Conservation (phyloP, 176 grass and related monocot species). For the Musa itinerans region DNA sequence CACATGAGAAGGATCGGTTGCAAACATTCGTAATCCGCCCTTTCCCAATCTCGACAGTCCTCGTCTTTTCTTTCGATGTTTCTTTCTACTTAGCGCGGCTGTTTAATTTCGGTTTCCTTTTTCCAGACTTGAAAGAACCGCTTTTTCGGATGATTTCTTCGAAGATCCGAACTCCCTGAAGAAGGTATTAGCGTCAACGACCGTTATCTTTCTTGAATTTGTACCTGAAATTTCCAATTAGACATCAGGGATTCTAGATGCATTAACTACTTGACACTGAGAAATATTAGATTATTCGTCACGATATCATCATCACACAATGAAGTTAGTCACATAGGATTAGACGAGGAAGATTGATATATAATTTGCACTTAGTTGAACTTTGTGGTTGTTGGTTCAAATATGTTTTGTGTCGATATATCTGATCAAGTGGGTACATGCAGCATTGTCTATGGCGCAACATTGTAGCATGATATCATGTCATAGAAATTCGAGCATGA, state of each 20-base stretch:
- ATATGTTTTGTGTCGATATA: too few relatives aligned
- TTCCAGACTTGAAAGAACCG: slow-evolving; percentile 53
- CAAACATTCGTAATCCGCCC: slow-evolving; percentile 54
- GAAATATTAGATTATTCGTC: not conserved
- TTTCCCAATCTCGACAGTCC: not conserved
- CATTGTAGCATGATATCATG: not conserved
- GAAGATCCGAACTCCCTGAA: slow-evolving; percentile 84
- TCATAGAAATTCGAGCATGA: not conserved
- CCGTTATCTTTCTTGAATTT: not conserved
- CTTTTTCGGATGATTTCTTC: slow-evolving; percentile 56
- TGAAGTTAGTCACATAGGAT: too few relatives aligned
- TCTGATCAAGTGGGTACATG: too few relatives aligned
- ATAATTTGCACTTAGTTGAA: too few relatives aligned
- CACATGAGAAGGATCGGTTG: slow-evolving; percentile 79
- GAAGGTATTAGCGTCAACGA: slow-evolving; percentile 38
- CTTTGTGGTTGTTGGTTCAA: too few relatives aligned
- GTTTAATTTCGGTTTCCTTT: slow-evolving; percentile 16
- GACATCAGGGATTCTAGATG: not conserved
- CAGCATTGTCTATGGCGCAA: too few relatives aligned
- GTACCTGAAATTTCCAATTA: not conserved
- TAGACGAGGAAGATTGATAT: not conserved
- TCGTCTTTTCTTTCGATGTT: slow-evolving; percentile 3
- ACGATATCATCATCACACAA: not conserved
- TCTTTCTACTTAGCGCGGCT: slow-evolving; percentile 6
- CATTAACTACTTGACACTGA: not conserved